Base-by-base conservation (phyloP, 768 basidiomycete genomes). In the Guyanaporus albipodus region DNA sequence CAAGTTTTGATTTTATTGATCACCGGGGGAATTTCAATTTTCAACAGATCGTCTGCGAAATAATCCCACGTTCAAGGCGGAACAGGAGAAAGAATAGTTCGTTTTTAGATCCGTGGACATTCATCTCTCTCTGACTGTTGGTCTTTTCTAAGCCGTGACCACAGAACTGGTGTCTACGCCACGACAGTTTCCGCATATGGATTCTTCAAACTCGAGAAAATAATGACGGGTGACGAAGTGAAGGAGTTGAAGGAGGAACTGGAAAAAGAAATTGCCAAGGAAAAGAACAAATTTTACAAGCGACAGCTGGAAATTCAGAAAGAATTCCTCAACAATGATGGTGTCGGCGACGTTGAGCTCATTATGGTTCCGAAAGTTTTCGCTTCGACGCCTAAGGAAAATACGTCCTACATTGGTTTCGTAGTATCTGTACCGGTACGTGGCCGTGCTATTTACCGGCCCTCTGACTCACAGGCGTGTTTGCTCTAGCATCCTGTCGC, bases 321-420 rank as follows among this genome's bases (percentile, higher is more conserved):
- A 23, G 8, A 9, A 27, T 57, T 46, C 26, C 11, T 57, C 0
- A 42, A 41, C 2, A 7, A 38, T 21, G 40, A 24, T 2, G 51
- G 35, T 4, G 44, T 57, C 8, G 56, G 55, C 2, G 28, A 57
- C 12, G 14, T 57, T 44, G 56, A 57, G 28, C 51, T 57, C n/a
- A 41, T 49, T 35, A 58, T 57, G 55, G 31, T 58, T 6, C 51
- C 51, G 4, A 46, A 54, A 21, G 46, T 32, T 10, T 58, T 58
- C 8, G 38, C 28, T 31, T 50, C 47, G 4, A 12, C n/a, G 7
- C 40, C 56, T 4, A 37, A 46, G 22, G 41, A 42, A 23, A 42
- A 50, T 19, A 50, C 41, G 19, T 54, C 47, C 22, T 57, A 57
- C 31, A 19, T 57, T 19, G 55, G 29, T 26, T 11, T 57, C 15